These are phyloP conservation scores for Syzygium grande DNA, from an alignment of 345 rosid species.

Conservation along the genomic window DNA sequence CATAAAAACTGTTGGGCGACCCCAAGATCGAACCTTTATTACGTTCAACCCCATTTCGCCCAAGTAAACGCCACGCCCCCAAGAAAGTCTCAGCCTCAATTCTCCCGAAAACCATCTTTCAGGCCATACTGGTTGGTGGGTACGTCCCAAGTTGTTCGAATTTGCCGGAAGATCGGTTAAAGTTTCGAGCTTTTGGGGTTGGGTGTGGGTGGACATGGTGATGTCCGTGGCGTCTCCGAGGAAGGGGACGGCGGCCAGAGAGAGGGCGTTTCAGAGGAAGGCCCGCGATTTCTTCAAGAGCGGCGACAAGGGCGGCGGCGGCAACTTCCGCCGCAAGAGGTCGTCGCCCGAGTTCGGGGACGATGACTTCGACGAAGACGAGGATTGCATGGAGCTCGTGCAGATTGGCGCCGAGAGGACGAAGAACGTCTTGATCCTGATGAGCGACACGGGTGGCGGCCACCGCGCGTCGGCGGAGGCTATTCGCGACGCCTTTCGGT, in stretches of 20 bases:
- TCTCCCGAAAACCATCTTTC: background rate
- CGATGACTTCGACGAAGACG: slow-evolving; percentile 41
- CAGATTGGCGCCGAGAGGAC: slow-evolving; percentile 91
- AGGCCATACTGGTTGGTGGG: background rate
- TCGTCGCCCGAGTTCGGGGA: slow-evolving; percentile 25
- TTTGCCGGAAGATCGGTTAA: background rate
- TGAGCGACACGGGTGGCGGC: slow-evolving; percentile 99
- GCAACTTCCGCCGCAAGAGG: slow-evolving; percentile 15
- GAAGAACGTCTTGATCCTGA: slow-evolving; percentile 81
- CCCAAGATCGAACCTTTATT: background rate
- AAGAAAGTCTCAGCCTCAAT: background rate
- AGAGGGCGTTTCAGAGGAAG: slow-evolving; percentile 51
- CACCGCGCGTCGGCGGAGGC: slow-evolving; percentile 99
- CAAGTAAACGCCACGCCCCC: background rate
- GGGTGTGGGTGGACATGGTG: slow-evolving; percentile 7
- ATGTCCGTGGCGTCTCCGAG: slow-evolving; percentile 51
- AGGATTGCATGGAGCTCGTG: slow-evolving; percentile 59
- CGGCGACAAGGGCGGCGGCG: background rate
- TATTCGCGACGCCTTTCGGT: slow-evolving; percentile 76
- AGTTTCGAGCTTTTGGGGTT: background rate
- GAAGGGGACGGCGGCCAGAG: slow-evolving; percentile 45
- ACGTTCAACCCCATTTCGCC: background rate
- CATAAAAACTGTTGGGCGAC: background rate
- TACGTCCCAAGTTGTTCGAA: background rate
- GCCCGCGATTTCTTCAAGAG: slow-evolving; percentile 19